Evolutionary conservation across 108 stramenopile species (phyloP).

Genomic region (Phaeodactylum tricornutum): DNA sequence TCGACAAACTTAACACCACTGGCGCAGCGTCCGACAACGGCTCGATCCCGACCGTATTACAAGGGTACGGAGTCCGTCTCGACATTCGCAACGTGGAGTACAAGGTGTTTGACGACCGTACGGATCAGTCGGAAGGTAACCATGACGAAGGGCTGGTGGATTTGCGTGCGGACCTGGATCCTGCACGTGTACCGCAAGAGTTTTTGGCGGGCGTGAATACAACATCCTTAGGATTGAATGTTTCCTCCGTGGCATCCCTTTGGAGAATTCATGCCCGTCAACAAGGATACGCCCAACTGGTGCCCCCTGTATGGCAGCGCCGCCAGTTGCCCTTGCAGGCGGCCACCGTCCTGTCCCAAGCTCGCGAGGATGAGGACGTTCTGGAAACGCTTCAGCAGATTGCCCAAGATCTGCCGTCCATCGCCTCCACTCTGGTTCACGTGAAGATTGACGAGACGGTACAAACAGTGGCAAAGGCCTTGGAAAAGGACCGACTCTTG

Average conservation of each 20-base stretch:
- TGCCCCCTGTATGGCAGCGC: constrained; percentile 77
- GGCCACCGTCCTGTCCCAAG: constrained; percentile 41
- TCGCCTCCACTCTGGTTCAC: constrained; percentile 69
- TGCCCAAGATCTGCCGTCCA: constrained; percentile 68
- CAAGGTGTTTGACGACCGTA: constrained; percentile 16
- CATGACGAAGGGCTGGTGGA: constrained; percentile 13
- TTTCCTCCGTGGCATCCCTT: constrained; percentile 6
- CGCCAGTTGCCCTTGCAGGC: constrained; percentile 71
- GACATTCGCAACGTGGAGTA: constrained; percentile 87
- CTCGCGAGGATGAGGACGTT: constrained; percentile 19
- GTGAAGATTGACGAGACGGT: constrained; percentile 26
- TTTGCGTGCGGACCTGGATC: not conserved
- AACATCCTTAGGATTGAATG: constrained; percentile 7
- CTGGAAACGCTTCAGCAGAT: constrained; percentile 63
- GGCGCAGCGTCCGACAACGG: too few relatives aligned
- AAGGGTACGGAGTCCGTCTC: constrained; percentile 81
- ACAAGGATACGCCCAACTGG: constrained; percentile 33
- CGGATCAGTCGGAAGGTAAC: not conserved
- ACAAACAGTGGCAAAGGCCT: constrained; percentile 16
- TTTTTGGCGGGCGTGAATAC: constrained; percentile 41
- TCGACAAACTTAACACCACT: constrained; percentile 23
- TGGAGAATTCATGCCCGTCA: constrained; percentile 35
- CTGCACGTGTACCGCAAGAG: not conserved
- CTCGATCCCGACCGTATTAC: constrained; percentile 50
- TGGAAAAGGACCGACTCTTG: constrained; percentile 31